A percentile compares a stretch with the other conserved stretches of the same genome.
Evolutionary conservation across 129 eudicot species (phyloP).

Genomic region (Artemisia annua): DNA sequence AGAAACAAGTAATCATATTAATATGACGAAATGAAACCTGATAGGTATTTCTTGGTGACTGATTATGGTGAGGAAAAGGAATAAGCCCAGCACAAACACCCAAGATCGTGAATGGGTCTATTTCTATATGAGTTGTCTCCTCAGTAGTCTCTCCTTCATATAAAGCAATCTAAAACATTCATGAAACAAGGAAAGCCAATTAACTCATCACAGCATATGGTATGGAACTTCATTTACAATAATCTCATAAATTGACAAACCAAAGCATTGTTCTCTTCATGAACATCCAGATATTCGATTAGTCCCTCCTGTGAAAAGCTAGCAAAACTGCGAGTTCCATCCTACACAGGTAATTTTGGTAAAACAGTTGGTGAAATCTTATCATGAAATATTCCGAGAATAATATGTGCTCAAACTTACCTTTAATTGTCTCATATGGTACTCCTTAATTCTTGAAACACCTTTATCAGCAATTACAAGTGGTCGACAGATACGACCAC

Average conservation of each 20-base stretch:
- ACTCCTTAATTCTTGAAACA: constrained; percentile 81
- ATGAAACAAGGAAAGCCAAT: constrained; percentile 11
- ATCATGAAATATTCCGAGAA: background rate
- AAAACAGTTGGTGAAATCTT: background rate
- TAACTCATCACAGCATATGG: background rate
- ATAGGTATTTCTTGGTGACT: constrained; percentile 97
- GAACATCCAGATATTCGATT: constrained; percentile 96
- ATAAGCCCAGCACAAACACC: constrained; percentile 92
- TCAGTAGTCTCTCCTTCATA: constrained; percentile 71
- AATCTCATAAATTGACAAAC: constrained; percentile 21
- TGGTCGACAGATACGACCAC: constrained; percentile 99
- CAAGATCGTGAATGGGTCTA: constrained; percentile 89
- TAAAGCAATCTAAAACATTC: constrained; percentile 62
- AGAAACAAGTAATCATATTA: background rate
- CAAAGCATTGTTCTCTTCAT: constrained; percentile 97
- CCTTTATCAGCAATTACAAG: constrained; percentile 96
- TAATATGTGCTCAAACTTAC: constrained; percentile 32
- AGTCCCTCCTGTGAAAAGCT: constrained; percentile 84
- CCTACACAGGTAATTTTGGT: constrained; percentile 43
- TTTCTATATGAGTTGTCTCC: constrained; percentile 92
- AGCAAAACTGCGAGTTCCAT: constrained; percentile 78
- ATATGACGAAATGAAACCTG: constrained; percentile 44
- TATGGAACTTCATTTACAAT: background rate
- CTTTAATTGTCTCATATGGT: constrained; percentile 86
- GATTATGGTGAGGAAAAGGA: constrained; percentile 98